Evolutionary conservation across 1,139 yeast species (phyloP).

Genomic region (Nematodospora anomalae): DNA sequence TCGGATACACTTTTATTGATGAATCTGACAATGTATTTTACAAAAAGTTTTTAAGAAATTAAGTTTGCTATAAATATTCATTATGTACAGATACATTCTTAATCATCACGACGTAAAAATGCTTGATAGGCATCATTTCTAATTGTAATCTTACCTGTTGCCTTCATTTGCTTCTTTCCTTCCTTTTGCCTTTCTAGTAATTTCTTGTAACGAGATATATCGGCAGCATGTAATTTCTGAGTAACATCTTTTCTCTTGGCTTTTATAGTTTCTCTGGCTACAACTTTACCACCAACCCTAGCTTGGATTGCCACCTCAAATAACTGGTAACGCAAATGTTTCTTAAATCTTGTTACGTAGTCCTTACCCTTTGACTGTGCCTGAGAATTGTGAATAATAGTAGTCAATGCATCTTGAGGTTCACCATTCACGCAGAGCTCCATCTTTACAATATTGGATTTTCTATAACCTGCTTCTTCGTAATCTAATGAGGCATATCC

Average conservation of each 20-base stretch:
- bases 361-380: conserved; percentile 72
- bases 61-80: conserved; percentile 3
- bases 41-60: conserved; percentile 58
- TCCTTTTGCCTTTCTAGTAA: conserved; percentile 86
- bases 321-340: conserved; percentile 74
- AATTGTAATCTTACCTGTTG: conserved; percentile 74
- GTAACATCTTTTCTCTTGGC: conserved; percentile 93
- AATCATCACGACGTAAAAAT: conserved; percentile 44
- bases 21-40: conserved; percentile 86
- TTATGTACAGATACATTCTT: conserved; percentile 13
- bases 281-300: conserved; percentile 72
- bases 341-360: conserved; percentile 80
- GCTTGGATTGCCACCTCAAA: conserved; percentile 96
- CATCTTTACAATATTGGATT: conserved; percentile 80
- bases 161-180: conserved; percentile 84
- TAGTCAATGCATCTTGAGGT: conserved; percentile 90
- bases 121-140: conserved; percentile 86
- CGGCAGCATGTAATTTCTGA: conserved; percentile 91
- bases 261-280: conserved; percentile 91
- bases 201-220: conserved; percentile 85
- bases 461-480: conserved; percentile 85
- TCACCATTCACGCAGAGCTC: conserved; percentile 88
- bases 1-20: conserved; percentile 77
- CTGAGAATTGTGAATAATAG: conserved; percentile 82
- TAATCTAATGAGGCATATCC: conserved; percentile 96